Evolutionary conservation across 768 basidiomycete genomes (phyloP), one percentile per base, ranked within the genome.

Genomic region (Sporobolomyces phaffii): DNA sequence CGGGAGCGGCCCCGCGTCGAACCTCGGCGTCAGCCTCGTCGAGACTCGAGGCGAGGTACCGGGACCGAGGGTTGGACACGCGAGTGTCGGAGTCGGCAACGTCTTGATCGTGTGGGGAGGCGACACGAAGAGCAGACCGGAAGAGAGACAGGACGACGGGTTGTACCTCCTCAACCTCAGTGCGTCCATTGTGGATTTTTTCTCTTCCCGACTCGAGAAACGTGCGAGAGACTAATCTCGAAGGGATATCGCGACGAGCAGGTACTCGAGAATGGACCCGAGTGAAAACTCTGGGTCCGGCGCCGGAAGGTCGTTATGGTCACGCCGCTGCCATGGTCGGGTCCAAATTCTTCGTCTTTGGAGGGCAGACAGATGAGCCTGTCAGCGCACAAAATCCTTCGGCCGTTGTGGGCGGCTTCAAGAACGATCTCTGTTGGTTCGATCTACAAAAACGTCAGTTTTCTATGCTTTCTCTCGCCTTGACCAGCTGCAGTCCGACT

Each of bases 61-160:
- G 1, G 85, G 85, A 20, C 86, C 91, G 0, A 82, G 96, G 69
- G 93, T 98, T n/a, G 94, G 96, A 0, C 96, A 99, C 80, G 91
- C 92, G 4, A 88, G 89, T 77, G 94, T 94, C 9, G 85, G 97
- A 54, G 91, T 98, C 63, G 91, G 91, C 77, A 91, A 88, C 75
- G 94, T 97, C 54, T 81, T 99, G 65, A 89, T 98, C 65, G 87
- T 97, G 5, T 99, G 96, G 96, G 96, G 96, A 36, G 96, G 94
- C 29, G 96, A 99, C 76, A 97, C 93, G 4, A 84, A 86, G 18
- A 83, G 80, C 82, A 36, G 83, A 81, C 72, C 81, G 81, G 72
- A 73, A 14, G 91, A 91, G 66, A 85, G 83, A 72, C 89, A 92
- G 78, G 96, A 98, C 76, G 90, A 97, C 77, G 88, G 85, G 0